phyloP scores from a whole-genome alignment of 495 filamentous ascomycete species.

The Choiromyces venosus region DNA sequence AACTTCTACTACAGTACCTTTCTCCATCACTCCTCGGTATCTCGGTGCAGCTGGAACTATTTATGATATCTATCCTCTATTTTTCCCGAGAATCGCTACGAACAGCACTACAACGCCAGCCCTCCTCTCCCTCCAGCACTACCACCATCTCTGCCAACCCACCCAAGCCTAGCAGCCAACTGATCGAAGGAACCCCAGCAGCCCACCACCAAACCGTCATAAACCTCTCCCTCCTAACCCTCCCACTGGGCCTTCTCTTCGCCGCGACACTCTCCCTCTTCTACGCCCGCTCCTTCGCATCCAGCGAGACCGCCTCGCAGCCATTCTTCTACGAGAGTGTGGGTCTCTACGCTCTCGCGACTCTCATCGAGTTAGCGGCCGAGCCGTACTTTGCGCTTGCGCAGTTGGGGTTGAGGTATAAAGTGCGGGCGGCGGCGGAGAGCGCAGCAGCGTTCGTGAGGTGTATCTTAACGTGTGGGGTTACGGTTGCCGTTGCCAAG shows the following conservation, averaged over 20 bases:
- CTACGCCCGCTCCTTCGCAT: constrained; percentile 57
- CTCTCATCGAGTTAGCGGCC: constrained; percentile 68
- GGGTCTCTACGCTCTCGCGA: constrained; percentile 65
- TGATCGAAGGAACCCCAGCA: constrained; percentile 27
- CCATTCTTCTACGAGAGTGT: constrained; percentile 62
- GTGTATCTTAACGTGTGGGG: constrained; percentile 64
- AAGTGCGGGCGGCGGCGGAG: constrained; percentile 73
- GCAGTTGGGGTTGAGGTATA: constrained; percentile 73
- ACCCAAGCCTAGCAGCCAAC: constrained; percentile 17
- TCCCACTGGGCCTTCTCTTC: constrained; percentile 62
- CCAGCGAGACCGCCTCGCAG: constrained; percentile 50
- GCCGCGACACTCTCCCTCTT: constrained; percentile 56
- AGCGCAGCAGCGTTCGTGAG: constrained; percentile 67
- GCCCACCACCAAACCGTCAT: constrained; percentile 62
- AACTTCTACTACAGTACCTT: constrained; percentile 76
- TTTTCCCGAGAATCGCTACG: constrained; percentile 86
- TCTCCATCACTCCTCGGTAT: constrained; percentile 77
- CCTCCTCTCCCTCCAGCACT: constrained; percentile 37
- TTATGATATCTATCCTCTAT: constrained; percentile 78
- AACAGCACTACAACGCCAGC: constrained; percentile 76
- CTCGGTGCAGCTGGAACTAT: constrained; percentile 84
- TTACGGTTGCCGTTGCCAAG: constrained; percentile 53
- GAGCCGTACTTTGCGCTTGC: constrained; percentile 82
- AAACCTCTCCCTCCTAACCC: constrained; percentile 78
- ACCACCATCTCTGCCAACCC: constrained; percentile 26